Evolutionary conservation across 2,329 filamentous ascomycete genomes (phyloP), one percentile per base, ranked within the genome.

Genomic region (Hypoxylon sp.): DNA sequence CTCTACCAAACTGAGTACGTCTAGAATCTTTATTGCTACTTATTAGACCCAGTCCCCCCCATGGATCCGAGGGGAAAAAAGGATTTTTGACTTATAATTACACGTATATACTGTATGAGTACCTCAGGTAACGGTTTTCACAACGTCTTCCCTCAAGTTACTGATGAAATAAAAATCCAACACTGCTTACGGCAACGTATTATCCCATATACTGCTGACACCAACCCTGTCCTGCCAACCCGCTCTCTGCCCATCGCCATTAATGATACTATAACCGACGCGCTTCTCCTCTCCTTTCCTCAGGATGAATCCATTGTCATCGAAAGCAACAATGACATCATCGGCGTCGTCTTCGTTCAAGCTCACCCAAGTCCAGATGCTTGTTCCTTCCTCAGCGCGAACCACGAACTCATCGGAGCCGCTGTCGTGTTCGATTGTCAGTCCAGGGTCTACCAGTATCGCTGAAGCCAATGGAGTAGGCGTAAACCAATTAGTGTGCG

Each of bases 271-370:
- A 65, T 84, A 87, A 0, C 76, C 76, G 5, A 88, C 72, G 53
- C 80, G 77, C 70, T 79, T 83, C 51, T 78, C 68, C 74, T 84
- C 78, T 0, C 83, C 84, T 21, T 79, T 78, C 45, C 78, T 68
- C 34, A 89, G 72, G 73, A 83, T 81, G 65, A 89, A 88, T 0
- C 81, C 81, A 72, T 89, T 88, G 0, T 82, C 78, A 5, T 86
- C 82, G 65, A 88, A 89, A 34, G 81, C 81, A 0, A 85, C 78
- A 9, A 87, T 80, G 1, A 81, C 78, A 0, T 82, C 82, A 1
- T 80, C 76, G 0, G 85, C 84, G 62, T 86, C 63, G 1, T 67
- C 77, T 67, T 63, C 59, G 3, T 52, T 56, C 13, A 68, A 19
- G 25, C 41, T 48, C 6, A 70, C 48, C 68, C 68, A 70, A 14